A percentile compares a stretch with the other conserved stretches of the same genome.
These are phyloP conservation scores for Xylaria cubensis DNA, from an alignment of 495 filamentous ascomycete genomes.

Conservation along the genomic window DNA sequence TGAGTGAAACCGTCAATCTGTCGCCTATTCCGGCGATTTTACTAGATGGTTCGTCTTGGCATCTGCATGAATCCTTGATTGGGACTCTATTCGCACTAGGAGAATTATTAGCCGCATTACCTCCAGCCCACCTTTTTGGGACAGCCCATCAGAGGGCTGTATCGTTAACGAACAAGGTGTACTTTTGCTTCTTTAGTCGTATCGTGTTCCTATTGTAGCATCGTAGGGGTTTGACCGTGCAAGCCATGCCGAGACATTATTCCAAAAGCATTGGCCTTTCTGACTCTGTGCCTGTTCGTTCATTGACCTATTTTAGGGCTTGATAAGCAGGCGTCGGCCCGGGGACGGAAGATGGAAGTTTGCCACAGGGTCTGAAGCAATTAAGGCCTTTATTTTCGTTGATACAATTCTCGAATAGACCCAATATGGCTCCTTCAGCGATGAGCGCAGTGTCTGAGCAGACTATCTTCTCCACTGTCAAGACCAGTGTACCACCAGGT, in stretches of 20 bases:
- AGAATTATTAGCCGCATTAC: slow-evolving; percentile 1
- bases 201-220: background rate
- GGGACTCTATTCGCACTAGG: background rate
- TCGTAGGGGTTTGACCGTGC: background rate
- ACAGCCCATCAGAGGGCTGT: background rate
- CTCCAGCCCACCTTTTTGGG: background rate
- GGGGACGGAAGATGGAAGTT: background rate
- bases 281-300: background rate
- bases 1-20: background rate
- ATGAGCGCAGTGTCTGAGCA: slow-evolving; percentile 19
- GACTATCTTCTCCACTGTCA: slow-evolving; percentile 14
- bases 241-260: background rate
- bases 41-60: slow-evolving; percentile 19
- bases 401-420: background rate
- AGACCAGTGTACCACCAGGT: slow-evolving; percentile 29
- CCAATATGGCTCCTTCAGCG: slow-evolving; percentile 33
- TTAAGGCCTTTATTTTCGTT: background rate
- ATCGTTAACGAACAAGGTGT: background rate
- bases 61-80: slow-evolving; percentile 1
- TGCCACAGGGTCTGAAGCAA: background rate
- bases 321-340: slow-evolving; percentile 5
- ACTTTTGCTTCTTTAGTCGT: background rate
- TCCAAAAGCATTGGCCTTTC: background rate
- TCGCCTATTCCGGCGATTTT: background rate
- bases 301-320: background rate